A percentile compares a stretch with the other conserved stretches of the same genome.
These are phyloP conservation scores for Gillenia trifoliata DNA, from an alignment of 306 rosid species.

Conservation along the genomic window DNA sequence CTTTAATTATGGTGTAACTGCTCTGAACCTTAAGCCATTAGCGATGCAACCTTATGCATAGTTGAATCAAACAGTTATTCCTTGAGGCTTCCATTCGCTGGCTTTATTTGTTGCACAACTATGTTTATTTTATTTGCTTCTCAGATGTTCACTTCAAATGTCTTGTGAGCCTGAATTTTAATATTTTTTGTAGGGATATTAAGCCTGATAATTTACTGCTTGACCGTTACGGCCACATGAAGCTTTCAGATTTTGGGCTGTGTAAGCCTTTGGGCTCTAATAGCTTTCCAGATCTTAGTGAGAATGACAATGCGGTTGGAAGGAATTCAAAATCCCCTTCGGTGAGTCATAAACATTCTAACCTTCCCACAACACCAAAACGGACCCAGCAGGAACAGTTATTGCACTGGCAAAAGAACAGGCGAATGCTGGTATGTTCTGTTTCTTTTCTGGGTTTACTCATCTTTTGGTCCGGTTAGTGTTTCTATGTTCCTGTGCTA, in stretches of 20 bases:
- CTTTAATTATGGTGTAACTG: not conserved
- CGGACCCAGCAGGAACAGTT: conserved; percentile 76
- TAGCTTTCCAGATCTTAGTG: conserved; percentile 53
- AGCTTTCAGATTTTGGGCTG: conserved; percentile 87
- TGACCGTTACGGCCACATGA: conserved; percentile 74
- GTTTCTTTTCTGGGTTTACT: conserved; percentile 6
- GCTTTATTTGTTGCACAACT: not conserved
- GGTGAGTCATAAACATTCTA: conserved; percentile 18
- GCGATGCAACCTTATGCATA: not conserved
- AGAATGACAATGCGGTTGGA: conserved; percentile 28
- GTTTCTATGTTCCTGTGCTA: not conserved
- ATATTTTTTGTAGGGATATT: conserved; percentile 58
- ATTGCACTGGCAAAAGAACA: conserved; percentile 77
- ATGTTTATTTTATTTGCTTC: not conserved
- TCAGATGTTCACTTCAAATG: not conserved
- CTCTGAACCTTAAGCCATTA: not conserved
- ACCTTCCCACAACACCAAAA: conserved; percentile 34
- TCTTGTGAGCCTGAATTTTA: not conserved
- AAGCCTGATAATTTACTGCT: conserved; percentile 89
- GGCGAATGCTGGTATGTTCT: conserved; percentile 67
- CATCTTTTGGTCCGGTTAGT: not conserved
- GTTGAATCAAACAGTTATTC: not conserved
- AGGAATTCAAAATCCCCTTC: conserved; percentile 13
- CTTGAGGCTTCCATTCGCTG: not conserved
- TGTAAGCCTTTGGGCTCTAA: conserved; percentile 80